phyloP scores from a whole-genome alignment of 2,329 filamentous ascomycete species.

The Ophiosphaerella herpotricha region DNA sequence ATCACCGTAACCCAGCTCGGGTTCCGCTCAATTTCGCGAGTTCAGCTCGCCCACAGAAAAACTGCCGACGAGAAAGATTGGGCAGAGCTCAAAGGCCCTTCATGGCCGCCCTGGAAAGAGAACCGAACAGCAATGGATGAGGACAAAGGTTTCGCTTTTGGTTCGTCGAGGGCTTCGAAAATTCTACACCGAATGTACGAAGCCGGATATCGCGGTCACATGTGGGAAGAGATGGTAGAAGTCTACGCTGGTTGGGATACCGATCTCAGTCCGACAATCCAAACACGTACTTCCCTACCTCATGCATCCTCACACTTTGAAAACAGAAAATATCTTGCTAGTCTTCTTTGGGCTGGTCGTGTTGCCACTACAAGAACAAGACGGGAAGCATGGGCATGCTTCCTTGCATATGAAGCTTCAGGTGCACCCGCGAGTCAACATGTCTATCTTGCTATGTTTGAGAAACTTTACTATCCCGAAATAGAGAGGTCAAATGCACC shows the following conservation, averaged over 20 bases:
- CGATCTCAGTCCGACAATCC: slow-evolving; percentile 66
- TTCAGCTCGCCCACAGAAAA: slow-evolving; percentile 64
- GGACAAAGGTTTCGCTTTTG: slow-evolving; percentile 60
- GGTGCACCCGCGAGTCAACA: slow-evolving; percentile 42
- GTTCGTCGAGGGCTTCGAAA: slow-evolving; percentile 60
- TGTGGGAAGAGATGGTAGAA: slow-evolving; percentile 59
- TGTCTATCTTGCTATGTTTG: slow-evolving; percentile 62
- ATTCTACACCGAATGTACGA: slow-evolving; percentile 62
- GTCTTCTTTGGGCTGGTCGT: slow-evolving; percentile 59
- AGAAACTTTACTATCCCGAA: slow-evolving; percentile 55
- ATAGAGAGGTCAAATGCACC: slow-evolving; percentile 5
- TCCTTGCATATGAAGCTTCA: slow-evolving; percentile 59
- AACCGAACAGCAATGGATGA: slow-evolving; percentile 64
- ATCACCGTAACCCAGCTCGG: slow-evolving; percentile 62
- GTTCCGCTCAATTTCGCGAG: slow-evolving; percentile 59
- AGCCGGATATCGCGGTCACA: slow-evolving; percentile 59
- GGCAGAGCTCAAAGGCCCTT: slow-evolving; percentile 62
- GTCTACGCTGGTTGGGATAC: slow-evolving; percentile 67
- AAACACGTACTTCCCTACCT: slow-evolving; percentile 56
- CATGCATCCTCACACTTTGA: slow-evolving; percentile 8
- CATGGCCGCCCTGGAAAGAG: slow-evolving; percentile 70
- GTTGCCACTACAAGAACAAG: slow-evolving; percentile 64
- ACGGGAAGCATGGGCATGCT: slow-evolving; percentile 69
- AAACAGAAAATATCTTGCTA: slow-evolving; percentile 15
- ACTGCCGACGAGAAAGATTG: slow-evolving; percentile 60